These are phyloP conservation scores for Ogataea methanolica DNA, from an alignment of 805 yeast species.

Conservation along the genomic window DNA sequence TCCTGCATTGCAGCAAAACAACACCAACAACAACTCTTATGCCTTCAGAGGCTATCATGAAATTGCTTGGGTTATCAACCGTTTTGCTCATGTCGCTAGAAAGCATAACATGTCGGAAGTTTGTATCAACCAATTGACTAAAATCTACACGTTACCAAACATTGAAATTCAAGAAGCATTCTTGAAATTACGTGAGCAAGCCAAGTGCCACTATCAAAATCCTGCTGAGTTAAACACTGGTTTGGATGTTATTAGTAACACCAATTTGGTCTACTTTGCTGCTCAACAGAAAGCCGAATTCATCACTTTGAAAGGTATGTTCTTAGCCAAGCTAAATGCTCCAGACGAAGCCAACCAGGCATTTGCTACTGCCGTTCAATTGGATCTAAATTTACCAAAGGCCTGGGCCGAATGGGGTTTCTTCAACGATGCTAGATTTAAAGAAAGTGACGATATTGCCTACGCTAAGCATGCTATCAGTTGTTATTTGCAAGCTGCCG, in stretches of 20 bases:
- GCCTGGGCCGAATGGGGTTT: constrained; percentile 99
- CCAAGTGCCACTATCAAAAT: constrained; percentile 94
- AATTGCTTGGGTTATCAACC: constrained; percentile 96
- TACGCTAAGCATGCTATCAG: constrained; percentile 92
- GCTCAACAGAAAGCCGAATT: constrained; percentile 98
- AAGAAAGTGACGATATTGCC: constrained; percentile 72
- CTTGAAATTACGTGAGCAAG: constrained; percentile 91
- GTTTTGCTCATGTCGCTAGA: constrained; percentile 98
- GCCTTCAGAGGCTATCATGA: constrained; percentile 98
- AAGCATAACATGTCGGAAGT: constrained; percentile 97
- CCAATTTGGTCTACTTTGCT: constrained; percentile 92
- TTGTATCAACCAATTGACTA: constrained; percentile 85
- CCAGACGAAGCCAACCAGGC: constrained; percentile 97
- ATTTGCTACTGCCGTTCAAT: constrained; percentile 95
- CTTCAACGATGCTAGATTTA: constrained; percentile 83
- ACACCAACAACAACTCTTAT: constrained; percentile 76
- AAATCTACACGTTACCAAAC: constrained; percentile 92
- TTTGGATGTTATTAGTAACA: constrained; percentile 91
- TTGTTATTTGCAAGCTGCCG: constrained; percentile 97
- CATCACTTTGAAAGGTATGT: constrained; percentile 97
- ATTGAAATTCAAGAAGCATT: constrained; percentile 98
- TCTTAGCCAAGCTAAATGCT: constrained; percentile 83
- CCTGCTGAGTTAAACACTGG: constrained; percentile 91
- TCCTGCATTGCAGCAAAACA: constrained; percentile 74
- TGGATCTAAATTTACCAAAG: constrained; percentile 88